A percentile compares a stretch with the other conserved stretches of the same genome.
Evolutionary conservation across 768 basidiomycete species (phyloP).

Genomic region (Clitopilus hobsonii): DNA sequence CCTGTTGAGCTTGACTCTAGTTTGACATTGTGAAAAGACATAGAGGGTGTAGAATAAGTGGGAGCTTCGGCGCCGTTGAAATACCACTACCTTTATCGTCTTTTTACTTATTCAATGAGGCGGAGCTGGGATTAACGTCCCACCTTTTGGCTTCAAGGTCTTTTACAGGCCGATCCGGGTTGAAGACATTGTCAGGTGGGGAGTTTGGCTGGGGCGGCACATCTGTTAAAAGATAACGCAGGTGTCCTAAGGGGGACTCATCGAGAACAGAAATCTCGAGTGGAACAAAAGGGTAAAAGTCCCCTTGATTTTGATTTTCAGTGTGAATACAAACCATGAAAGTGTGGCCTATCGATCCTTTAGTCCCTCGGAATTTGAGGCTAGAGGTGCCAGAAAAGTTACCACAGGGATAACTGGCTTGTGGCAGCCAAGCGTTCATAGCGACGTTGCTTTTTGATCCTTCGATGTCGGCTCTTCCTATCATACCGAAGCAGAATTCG

Average conservation of each 20-base stretch:
- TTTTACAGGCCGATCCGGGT: slow-evolving; percentile 62
- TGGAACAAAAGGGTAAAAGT: slow-evolving; percentile 80
- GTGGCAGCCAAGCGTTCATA: slow-evolving; percentile 82
- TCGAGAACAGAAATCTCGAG: slow-evolving; percentile 76
- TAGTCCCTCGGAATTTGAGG: slow-evolving; percentile 75
- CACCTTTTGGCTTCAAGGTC: slow-evolving; percentile 70
- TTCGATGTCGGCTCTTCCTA: slow-evolving; percentile 13
- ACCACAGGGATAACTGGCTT: slow-evolving; percentile 80
- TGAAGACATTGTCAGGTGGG: slow-evolving; percentile 77
- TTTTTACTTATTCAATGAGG: slow-evolving; percentile 78
- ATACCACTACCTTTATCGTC: slow-evolving; percentile 80
- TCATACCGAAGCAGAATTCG: slow-evolving; percentile 39
- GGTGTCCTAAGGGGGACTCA: slow-evolving; percentile 79
- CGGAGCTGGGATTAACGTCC: slow-evolving; percentile 65
- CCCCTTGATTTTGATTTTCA: slow-evolving; percentile 81
- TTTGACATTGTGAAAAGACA: slow-evolving; percentile 83
- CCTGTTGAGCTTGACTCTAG: slow-evolving; percentile 85
- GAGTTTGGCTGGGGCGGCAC: slow-evolving; percentile 81
- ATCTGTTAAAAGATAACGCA: slow-evolving; percentile 79
- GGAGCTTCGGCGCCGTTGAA: slow-evolving; percentile 75
- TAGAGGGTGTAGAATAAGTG: slow-evolving; percentile 80
- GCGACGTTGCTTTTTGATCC: slow-evolving; percentile 50
- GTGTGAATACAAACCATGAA: slow-evolving; percentile 79
- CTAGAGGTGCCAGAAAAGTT: slow-evolving; percentile 79
- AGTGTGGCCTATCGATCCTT: slow-evolving; percentile 83